Evolutionary conservation across 768 basidiomycete species (phyloP), one percentile per base, ranked within the genome.

Genomic region (Pleurotus tuber-regium): DNA sequence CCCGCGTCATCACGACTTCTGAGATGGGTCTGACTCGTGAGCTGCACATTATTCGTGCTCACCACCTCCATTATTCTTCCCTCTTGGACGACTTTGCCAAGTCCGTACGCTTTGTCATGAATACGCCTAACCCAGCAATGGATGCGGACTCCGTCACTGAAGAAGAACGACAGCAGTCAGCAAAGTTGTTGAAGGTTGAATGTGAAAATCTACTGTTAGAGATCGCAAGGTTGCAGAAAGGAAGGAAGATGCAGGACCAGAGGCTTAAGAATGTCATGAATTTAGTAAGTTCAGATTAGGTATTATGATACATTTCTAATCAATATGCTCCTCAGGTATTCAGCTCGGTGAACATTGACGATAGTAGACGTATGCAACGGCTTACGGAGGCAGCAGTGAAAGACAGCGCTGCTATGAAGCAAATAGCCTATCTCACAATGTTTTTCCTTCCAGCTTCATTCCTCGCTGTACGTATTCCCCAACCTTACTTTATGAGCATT

Each of bases 371-470:
- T 14, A 82, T 80, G 78, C 65, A 75, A 46, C 52, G 70, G 21
- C 70, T 84, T 64, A 82, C 82, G 1, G 75, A 75, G 52, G 76
- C 76, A 21, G 72, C 77, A 19, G 70, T 78, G 25, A 69, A 70
- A 33, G 76, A 79, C 54, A 77, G 76, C 58, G 73, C 72, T 59
- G 75, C 73, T 71, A 80, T 78, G 77, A 78, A 75, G 50, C 77
- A 84, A 63, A 77, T 84, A 39, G 76, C 82, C 0, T 84, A 83
- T 57, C 66, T 85, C 8, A 78, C 79, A 1, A 83, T 84, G 80
- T 57, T 80, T 16, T 84, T 83, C 63, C 66, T 84, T 3, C 83
- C 83, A 2, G 78, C 80, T 0, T 76, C 77, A 9, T 79, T 84
- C 49, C 65, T 69, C 19, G 73, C 79, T 51, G 77, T 78, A 60